These are phyloP conservation scores for Furcasterigmium sp. DNA, from an alignment of 2,329 filamentous ascomycete species.

Conservation along the genomic window DNA sequence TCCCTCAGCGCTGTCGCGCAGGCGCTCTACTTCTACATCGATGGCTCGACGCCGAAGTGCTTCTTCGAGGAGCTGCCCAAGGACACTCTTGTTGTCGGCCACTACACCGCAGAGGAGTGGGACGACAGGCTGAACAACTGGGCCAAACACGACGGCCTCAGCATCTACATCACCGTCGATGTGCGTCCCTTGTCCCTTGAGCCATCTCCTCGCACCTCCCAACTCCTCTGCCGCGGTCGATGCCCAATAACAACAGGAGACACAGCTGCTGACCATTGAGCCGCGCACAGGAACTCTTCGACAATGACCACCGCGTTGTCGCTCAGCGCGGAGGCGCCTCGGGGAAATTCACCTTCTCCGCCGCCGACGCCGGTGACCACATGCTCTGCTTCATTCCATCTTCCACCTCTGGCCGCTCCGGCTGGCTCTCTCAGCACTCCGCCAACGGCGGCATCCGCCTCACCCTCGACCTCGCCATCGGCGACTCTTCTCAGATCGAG, in stretches of 20 bases:
- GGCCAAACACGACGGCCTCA: constrained; percentile 67
- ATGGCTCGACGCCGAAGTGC: constrained; percentile 80
- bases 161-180: constrained; percentile 88
- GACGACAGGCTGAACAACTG: constrained; percentile 65
- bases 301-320: constrained; percentile 95
- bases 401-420: constrained; percentile 61
- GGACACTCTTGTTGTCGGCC: constrained; percentile 91
- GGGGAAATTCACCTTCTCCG: constrained; percentile 92
- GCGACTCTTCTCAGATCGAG: constrained; percentile 90
- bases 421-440: constrained; percentile 64
- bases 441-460: constrained; percentile 76
- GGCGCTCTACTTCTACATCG: constrained; percentile 93
- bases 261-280: too few relatives aligned
- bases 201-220: background rate
- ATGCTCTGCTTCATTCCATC: constrained; percentile 88
- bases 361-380: constrained; percentile 92
- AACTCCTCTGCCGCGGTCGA: background rate
- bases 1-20: constrained; percentile 62
- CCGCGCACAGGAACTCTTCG: constrained; percentile 74
- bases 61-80: constrained; percentile 98
- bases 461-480: constrained; percentile 85
- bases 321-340: constrained; percentile 70
- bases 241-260: too few relatives aligned
- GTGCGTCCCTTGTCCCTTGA: constrained; percentile 32
- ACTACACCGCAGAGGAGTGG: constrained; percentile 83